A percentile compares a stretch with the other conserved stretches of the same genome.
Evolutionary conservation across 2,329 filamentous ascomycete species (phyloP).

Genomic region (Penicillium digitatum): DNA sequence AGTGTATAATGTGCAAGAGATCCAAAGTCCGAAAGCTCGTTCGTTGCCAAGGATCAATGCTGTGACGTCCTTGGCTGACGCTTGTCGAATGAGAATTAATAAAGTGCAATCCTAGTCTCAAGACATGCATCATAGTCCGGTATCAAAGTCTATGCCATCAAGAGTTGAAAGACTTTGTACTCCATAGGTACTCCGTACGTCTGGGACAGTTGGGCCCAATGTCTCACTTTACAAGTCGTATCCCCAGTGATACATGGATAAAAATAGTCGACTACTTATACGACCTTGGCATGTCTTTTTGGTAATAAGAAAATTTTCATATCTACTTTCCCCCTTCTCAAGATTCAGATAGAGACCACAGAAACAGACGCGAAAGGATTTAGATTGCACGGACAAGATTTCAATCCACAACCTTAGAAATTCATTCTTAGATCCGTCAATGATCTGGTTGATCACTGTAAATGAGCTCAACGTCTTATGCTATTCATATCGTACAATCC

Average conservation of each 20-base stretch:
- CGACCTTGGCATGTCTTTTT: not conserved
- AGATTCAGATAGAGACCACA: not conserved
- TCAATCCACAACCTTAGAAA: not conserved
- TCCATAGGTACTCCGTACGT: not conserved
- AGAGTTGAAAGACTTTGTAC: not conserved
- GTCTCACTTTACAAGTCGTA: not conserved
- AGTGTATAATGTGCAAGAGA: too few relatives aligned
- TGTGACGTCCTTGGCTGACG: constrained; percentile 1
- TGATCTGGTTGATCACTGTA: not conserved
- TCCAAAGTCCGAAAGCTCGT: constrained; percentile 4
- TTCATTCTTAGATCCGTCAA: not conserved
- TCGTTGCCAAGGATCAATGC: constrained; percentile 8
- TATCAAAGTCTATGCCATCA: not conserved
- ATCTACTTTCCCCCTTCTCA: not conserved
- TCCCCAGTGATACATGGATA: not conserved
- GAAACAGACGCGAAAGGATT: not conserved
- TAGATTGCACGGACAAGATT: not conserved
- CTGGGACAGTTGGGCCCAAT: not conserved
- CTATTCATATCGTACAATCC: not conserved
- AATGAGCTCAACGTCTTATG: not conserved
- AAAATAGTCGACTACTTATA: not conserved
- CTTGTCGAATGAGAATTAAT: not conserved
- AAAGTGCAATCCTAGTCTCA: not conserved
- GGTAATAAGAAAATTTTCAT: not conserved
- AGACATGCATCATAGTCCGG: not conserved